Evolutionary conservation across 148 eudicot genomes (phyloP).

Genomic region (Silene uniflora): DNA sequence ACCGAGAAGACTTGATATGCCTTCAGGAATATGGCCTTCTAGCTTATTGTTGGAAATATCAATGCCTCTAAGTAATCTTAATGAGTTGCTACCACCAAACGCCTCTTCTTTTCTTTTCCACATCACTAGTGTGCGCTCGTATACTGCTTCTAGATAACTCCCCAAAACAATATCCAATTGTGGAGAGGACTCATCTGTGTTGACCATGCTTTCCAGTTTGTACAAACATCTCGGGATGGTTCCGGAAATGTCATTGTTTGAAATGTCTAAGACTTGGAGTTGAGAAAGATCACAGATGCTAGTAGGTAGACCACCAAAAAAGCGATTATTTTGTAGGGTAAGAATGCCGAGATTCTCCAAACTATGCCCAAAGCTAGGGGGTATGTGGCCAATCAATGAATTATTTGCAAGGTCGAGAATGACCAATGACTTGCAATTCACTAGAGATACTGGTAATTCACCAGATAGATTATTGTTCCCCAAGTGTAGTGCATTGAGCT

Average conservation of each 20-base stretch:
- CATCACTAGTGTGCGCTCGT: neutral
- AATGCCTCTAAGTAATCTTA: neutral
- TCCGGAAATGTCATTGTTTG: conserved; percentile 9
- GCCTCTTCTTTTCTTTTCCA: conserved; percentile 8
- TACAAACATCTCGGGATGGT: conserved; percentile 9
- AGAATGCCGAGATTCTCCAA: conserved; percentile 2
- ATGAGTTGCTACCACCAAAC: neutral
- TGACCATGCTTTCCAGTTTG: conserved; percentile 13
- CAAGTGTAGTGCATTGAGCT: conserved; percentile 5
- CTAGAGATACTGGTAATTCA: no score
- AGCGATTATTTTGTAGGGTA: conserved; percentile 4
- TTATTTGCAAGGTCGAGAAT: no score
- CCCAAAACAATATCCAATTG: no score
- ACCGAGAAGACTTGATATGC: conserved; percentile 3
- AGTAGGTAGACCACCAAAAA: conserved; percentile 12
- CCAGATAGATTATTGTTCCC: no score
- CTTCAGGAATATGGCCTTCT: conserved; percentile 3
- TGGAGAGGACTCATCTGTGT: neutral
- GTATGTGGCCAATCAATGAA: no score
- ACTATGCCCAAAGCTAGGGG: no score
- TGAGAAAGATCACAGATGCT: conserved; percentile 13
- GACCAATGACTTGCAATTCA: no score
- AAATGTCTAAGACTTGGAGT: conserved; percentile 20
- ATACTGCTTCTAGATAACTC: no score
- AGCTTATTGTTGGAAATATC: conserved; percentile 2